Evolutionary conservation across 768 basidiomycete genomes (phyloP).

Genomic region (Rhodosporidiobolus odoratus): DNA sequence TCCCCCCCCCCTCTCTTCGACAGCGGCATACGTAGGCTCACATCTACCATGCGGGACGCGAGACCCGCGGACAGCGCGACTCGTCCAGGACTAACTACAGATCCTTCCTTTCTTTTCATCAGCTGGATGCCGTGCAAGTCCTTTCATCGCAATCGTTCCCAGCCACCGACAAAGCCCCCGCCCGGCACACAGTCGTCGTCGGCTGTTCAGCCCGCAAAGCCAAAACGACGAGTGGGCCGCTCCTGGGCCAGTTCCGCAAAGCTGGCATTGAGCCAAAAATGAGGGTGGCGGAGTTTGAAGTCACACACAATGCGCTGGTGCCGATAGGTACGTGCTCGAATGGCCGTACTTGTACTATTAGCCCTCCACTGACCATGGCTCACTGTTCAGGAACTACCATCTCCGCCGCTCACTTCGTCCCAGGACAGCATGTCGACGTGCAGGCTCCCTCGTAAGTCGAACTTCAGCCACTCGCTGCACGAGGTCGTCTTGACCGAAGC

Average conservation of each 20-base stretch:
- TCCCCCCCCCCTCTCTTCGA: background rate
- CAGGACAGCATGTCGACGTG: slow-evolving; percentile 91
- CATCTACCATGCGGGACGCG: too few species aligned
- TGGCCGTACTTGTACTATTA: background rate
- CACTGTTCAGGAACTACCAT: slow-evolving; percentile 67
- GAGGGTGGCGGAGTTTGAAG: slow-evolving; percentile 78
- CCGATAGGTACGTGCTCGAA: slow-evolving; percentile 64
- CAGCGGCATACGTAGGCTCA: too few species aligned
- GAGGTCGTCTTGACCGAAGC: too few species aligned
- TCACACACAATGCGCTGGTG: slow-evolving; percentile 81
- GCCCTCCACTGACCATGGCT: background rate
- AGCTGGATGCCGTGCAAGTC: slow-evolving; percentile 49
- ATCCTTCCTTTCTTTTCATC: background rate
- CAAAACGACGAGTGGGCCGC: slow-evolving; percentile 61
- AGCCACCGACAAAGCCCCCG: slow-evolving; percentile 33
- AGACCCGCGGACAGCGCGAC: too few species aligned
- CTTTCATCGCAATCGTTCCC: slow-evolving; percentile 42
- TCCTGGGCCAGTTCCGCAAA: slow-evolving; percentile 83
- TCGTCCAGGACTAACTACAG: background rate
- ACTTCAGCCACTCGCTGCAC: background rate
- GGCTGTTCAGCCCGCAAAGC: slow-evolving; percentile 69
- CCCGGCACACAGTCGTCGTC: slow-evolving; percentile 68
- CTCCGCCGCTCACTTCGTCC: slow-evolving; percentile 90
- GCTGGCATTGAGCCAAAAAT: slow-evolving; percentile 76
- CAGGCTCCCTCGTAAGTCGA: slow-evolving; percentile 80